Conservation (phyloP, 306 rosid species). For the Cucumis cinereus region DNA sequence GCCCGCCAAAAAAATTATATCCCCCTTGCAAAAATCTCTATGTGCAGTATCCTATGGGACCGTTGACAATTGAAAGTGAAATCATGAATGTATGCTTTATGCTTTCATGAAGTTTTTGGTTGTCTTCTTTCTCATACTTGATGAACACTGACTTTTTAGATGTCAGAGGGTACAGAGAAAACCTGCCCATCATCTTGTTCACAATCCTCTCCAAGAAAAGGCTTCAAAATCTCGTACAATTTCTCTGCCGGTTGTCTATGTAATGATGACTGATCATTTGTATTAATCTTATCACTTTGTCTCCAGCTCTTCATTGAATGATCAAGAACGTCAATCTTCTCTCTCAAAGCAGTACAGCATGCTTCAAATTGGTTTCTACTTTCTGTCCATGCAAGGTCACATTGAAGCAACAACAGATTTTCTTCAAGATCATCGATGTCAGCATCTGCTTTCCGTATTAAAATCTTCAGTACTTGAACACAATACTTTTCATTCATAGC, state of each 20-base stretch:
- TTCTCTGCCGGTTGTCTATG: conserved; percentile 34
- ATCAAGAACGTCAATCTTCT: conserved; percentile 33
- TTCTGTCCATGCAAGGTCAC: conserved; percentile 30
- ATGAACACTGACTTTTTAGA: neutral
- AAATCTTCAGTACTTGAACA: conserved; percentile 41
- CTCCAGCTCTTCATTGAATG: conserved; percentile 28
- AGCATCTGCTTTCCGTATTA: conserved; percentile 34
- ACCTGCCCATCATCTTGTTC: conserved; percentile 42
- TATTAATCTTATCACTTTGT: conserved; percentile 14
- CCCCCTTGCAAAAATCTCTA: neutral
- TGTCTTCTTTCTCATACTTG: neutral
- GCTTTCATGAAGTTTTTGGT: neutral
- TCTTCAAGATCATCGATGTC: conserved; percentile 55
- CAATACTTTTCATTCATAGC: conserved; percentile 40
- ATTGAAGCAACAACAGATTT: conserved; percentile 41
- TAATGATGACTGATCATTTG: conserved; percentile 22
- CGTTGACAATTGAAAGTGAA: neutral
- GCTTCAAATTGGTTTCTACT: conserved; percentile 36
- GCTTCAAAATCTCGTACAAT: conserved; percentile 39
- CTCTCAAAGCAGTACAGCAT: conserved; percentile 35
- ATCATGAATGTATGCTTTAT: neutral
- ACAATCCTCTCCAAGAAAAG: conserved; percentile 16
- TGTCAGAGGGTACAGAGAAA: conserved; percentile 10
- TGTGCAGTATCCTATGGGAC: neutral
- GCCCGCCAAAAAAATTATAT: neutral